phyloP scores from a whole-genome alignment of 768 basidiomycete species.

The Mrakia hoshinonis region DNA sequence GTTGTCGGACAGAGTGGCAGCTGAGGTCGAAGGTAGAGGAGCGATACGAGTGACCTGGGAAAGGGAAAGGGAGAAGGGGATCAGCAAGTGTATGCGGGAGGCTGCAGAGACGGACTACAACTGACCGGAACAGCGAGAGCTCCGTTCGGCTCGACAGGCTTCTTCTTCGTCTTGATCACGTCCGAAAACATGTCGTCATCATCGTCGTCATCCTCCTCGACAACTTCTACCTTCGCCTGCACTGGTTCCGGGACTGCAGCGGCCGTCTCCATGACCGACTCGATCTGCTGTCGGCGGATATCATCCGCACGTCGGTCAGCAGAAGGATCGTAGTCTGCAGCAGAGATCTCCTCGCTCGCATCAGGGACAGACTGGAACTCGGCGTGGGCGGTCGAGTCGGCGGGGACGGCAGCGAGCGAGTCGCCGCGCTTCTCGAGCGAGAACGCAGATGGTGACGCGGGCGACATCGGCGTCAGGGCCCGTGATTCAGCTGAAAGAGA shows the following conservation, averaged over 20 bases:
- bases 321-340: constrained; percentile 85
- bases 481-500: background rate
- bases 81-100: background rate
- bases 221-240: constrained; percentile 32
- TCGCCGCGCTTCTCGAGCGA: constrained; percentile 18
- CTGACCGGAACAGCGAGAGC: constrained; percentile 37
- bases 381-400: background rate
- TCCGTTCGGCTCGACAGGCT: constrained; percentile 40
- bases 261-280: constrained; percentile 18
- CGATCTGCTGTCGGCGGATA: constrained; percentile 54
- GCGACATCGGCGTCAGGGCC: background rate
- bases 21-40: constrained; percentile 41
- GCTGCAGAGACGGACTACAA: constrained; percentile 13
- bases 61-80: background rate
- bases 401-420: background rate
- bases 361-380: constrained; percentile 17
- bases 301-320: constrained; percentile 78
- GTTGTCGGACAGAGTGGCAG: constrained; percentile 56
- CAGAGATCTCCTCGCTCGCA: constrained; percentile 61
- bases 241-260: constrained; percentile 34
- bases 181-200: constrained; percentile 91
- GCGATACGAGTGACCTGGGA: background rate
- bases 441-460: background rate
- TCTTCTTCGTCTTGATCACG: constrained; percentile 48
- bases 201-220: constrained; percentile 68